Percentiles rank a stretch among this genome's conserved stretches.
phyloP scores from a whole-genome alignment of 2,329 filamentous ascomycete genomes.

The Boeremia exigua region DNA sequence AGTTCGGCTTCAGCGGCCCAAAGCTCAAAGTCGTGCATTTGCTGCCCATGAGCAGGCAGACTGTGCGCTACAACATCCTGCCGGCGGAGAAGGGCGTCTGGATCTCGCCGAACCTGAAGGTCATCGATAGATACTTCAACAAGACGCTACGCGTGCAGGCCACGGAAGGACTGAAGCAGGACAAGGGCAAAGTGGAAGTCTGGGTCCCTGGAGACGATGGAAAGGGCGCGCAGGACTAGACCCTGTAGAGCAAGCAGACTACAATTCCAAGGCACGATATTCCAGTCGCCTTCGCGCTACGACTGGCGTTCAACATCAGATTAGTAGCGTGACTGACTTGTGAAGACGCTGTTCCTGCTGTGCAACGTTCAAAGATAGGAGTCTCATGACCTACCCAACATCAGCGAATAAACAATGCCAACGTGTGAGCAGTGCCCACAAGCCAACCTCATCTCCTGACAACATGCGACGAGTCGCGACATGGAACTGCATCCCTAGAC shows the following conservation, averaged over 20 bases:
- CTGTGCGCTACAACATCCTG: conserved; percentile 75
- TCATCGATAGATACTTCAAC: conserved; percentile 91
- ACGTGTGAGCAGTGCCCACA: too few relatives aligned
- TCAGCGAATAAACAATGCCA: too few relatives aligned
- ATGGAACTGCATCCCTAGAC: too few relatives aligned
- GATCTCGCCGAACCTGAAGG: conserved; percentile 75
- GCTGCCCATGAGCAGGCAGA: conserved; percentile 78
- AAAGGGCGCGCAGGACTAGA: neutral
- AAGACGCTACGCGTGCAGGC: conserved; percentile 83
- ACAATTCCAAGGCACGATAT: neutral
- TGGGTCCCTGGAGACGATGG: conserved; percentile 43
- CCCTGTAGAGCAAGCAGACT: neutral
- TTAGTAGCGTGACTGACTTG: neutral
- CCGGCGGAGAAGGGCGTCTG: conserved; percentile 69
- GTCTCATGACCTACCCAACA: too few relatives aligned
- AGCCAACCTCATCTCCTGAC: too few relatives aligned
- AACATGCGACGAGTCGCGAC: too few relatives aligned
- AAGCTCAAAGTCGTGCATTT: conserved; percentile 83
- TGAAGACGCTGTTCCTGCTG: neutral
- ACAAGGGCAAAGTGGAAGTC: conserved; percentile 59
- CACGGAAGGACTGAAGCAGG: conserved; percentile 69
- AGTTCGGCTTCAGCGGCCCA: conserved; percentile 90
- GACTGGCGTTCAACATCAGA: neutral
- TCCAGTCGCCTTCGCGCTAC: neutral
- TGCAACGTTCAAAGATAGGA: neutral